Percentiles rank a stretch among this genome's conserved stretches.
Evolutionary conservation across 352 stramenopile species (phyloP).

Genomic region (Globisporangium okanoganense): DNA sequence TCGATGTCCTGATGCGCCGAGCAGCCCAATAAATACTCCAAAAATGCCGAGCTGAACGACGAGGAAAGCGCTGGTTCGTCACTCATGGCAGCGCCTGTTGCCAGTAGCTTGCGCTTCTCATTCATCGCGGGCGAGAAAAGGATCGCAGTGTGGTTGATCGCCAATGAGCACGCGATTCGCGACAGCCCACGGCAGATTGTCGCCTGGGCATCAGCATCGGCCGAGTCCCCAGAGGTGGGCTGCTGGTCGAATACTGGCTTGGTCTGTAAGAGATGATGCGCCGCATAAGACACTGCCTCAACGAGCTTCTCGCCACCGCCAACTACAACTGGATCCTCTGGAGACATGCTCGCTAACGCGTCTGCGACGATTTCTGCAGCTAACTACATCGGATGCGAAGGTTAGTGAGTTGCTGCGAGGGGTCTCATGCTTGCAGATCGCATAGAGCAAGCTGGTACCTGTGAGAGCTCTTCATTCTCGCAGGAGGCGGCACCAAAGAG

Average conservation of each 20-base stretch:
- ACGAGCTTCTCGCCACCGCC: constrained; percentile 14
- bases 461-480: constrained; percentile 33
- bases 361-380: constrained; percentile 60
- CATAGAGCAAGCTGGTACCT: constrained; percentile 23
- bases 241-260: constrained; percentile 21
- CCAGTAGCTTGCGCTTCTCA: not conserved
- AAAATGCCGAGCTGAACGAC: constrained; percentile 29
- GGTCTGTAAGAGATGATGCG: constrained; percentile 21
- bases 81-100: not conserved
- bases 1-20: constrained; percentile 49
- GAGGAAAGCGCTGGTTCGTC: not conserved
- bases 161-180: constrained; percentile 39
- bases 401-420: not conserved
- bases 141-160: constrained; percentile 36
- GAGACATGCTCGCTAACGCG: constrained; percentile 35
- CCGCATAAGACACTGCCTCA: constrained; percentile 28
- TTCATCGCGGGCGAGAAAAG: constrained; percentile 25
- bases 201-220: constrained; percentile 16
- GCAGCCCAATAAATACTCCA: constrained; percentile 63
- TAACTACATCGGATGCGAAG: constrained; percentile 25
- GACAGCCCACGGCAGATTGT: constrained; percentile 33
- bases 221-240: not conserved
- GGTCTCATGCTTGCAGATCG: not conserved
- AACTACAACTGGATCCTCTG: constrained; percentile 6
- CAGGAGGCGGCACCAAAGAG: constrained; percentile 31